These are phyloP conservation scores for Penicillium hordei DNA, from an alignment of 2,329 filamentous ascomycete genomes.

Conservation along the genomic window DNA sequence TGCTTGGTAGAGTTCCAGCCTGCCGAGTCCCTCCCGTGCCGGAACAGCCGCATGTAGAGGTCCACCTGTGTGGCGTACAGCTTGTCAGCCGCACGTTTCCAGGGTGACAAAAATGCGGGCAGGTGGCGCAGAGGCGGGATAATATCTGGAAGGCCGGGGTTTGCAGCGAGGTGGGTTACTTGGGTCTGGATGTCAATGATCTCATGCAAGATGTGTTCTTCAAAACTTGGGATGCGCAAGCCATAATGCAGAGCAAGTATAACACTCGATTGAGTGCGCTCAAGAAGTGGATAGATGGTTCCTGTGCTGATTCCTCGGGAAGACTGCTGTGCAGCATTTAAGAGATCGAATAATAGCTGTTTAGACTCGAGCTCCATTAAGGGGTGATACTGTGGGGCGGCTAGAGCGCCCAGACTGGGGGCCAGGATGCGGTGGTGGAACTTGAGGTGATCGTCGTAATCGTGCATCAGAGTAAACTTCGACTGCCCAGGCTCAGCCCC, in stretches of 20 bases:
- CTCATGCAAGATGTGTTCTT: conserved; percentile 49
- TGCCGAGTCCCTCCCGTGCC: conserved; percentile 15
- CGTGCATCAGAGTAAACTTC: conserved; percentile 46
- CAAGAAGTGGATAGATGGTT: conserved; percentile 50
- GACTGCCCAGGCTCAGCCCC: conserved; percentile 21
- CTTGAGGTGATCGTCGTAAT: conserved; percentile 53
- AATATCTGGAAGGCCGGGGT: conserved; percentile 50
- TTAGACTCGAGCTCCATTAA: conserved; percentile 53
- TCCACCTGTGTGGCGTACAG: conserved; percentile 28
- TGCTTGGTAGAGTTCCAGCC: conserved; percentile 33
- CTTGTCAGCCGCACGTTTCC: conserved; percentile 39
- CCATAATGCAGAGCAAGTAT: conserved; percentile 56
- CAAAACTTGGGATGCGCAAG: conserved; percentile 45
- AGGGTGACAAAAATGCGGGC: conserved; percentile 48
- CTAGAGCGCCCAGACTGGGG: conserved; percentile 51
- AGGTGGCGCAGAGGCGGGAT: conserved; percentile 48
- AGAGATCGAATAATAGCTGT: conserved; percentile 46
- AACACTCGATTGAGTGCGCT: conserved; percentile 53
- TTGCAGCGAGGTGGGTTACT: conserved; percentile 49
- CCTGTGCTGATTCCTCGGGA: conserved; percentile 15
- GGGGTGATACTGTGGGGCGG: conserved; percentile 50
- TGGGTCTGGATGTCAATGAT: conserved; percentile 50
- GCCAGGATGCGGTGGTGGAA: conserved; percentile 48
- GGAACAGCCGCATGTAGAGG: conserved; percentile 28
- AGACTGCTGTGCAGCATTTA: conserved; percentile 23